phyloP scores from a whole-genome alignment of 805 yeast genomes.

The Debaryomyces prosopidis region DNA sequence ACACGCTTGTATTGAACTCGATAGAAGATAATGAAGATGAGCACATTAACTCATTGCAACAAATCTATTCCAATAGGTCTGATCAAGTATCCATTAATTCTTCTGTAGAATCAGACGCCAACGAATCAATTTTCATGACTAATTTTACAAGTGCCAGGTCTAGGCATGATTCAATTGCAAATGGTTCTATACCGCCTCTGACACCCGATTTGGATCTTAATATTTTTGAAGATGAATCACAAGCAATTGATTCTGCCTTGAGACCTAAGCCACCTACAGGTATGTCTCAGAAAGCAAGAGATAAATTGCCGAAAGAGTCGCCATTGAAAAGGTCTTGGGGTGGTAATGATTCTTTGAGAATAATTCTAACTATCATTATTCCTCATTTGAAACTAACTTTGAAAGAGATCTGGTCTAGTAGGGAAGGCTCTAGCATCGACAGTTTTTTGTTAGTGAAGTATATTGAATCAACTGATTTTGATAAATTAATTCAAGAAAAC shows the following conservation, averaged over 20 bases:
- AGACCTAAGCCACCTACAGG: conserved; percentile 58
- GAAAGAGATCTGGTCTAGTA: conserved; percentile 25
- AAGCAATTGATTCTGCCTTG: conserved; percentile 40
- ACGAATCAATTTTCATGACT: conserved; percentile 9
- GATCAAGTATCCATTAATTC: conserved; percentile 9
- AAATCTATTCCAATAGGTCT: conserved; percentile 8
- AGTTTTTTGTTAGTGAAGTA: conserved; percentile 34
- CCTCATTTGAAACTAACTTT: conserved; percentile 33
- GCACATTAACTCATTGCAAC: neutral
- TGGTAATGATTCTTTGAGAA: conserved; percentile 50
- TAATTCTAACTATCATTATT: conserved; percentile 41
- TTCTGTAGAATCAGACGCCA: conserved; percentile 3
- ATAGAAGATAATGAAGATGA: conserved; percentile 13
- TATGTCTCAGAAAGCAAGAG: conserved; percentile 57
- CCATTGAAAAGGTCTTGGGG: conserved; percentile 57
- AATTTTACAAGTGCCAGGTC: conserved; percentile 4
- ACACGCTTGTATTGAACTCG: conserved; percentile 12
- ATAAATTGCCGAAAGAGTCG: conserved; percentile 52
- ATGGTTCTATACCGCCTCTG: conserved; percentile 2
- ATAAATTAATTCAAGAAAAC: conserved; percentile 16
- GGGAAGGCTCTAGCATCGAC: conserved; percentile 19
- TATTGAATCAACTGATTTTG: conserved; percentile 41
- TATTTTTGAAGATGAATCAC: conserved; percentile 8
- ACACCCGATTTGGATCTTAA: neutral
- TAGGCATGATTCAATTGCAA: neutral